Conservation (phyloP, 2,329 filamentous ascomycete species). For the Huntiella abstrusa region DNA sequence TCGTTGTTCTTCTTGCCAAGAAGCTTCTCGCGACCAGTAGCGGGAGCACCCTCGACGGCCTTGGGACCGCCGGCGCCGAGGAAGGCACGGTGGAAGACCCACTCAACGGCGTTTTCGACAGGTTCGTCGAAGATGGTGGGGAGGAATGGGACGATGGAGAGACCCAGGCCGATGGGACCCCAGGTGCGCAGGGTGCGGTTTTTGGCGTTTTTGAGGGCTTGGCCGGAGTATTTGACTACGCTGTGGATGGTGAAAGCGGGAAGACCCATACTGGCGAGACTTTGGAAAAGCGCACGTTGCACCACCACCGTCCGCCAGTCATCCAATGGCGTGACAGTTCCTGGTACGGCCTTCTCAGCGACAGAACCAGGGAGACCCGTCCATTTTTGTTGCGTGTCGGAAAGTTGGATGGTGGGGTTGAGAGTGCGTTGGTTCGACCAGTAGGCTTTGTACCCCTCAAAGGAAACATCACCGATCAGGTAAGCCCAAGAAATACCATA, state of each 20-base stretch:
- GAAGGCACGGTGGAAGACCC: constrained; percentile 71
- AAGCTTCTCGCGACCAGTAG: constrained; percentile 29
- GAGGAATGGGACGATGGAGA: constrained; percentile 62
- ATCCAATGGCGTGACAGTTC: constrained; percentile 50
- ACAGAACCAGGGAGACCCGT: constrained; percentile 24
- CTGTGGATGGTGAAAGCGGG: constrained; percentile 89
- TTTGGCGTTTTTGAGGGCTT: constrained; percentile 66
- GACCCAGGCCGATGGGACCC: constrained; percentile 72
- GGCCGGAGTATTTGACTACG: constrained; percentile 75
- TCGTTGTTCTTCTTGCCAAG: constrained; percentile 25
- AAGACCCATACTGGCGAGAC: constrained; percentile 77
- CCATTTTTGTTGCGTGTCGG: constrained; percentile 27
- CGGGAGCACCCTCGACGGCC: constrained; percentile 35
- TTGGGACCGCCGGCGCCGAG: constrained; percentile 45
- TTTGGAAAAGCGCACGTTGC: constrained; percentile 79
- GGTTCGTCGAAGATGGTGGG: constrained; percentile 79
- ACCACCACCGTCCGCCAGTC: constrained; percentile 85
- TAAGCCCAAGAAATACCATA: constrained; percentile 92
- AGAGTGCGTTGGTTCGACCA: constrained; percentile 61
- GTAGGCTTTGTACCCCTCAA: constrained; percentile 94
- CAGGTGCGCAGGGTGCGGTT: constrained; percentile 61
- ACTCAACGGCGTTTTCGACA: constrained; percentile 81
- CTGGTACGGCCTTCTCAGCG: constrained; percentile 17
- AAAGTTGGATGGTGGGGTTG: constrained; percentile 45
- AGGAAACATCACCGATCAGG: constrained; percentile 69